Percentiles rank a stretch among this genome's conserved stretches.
Evolutionary conservation across 2,329 filamentous ascomycete species (phyloP).

Genomic region (Fusarium udum): DNA sequence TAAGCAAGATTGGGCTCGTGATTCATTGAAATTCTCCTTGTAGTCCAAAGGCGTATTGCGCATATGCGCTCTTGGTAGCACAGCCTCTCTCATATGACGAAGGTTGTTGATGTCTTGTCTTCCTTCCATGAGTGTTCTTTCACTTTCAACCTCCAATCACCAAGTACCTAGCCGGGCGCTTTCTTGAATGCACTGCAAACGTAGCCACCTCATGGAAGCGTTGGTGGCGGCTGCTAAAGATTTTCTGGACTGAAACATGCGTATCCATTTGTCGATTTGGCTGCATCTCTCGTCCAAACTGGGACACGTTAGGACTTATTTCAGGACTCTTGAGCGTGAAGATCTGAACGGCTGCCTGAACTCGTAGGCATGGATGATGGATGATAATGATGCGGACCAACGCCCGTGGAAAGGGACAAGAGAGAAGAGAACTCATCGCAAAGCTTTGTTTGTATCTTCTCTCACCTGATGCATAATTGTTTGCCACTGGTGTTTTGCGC

Average conservation of each 20-base stretch:
- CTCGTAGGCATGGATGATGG: background rate
- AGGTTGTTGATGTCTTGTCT: background rate
- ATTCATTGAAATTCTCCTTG: background rate
- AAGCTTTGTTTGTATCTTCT: background rate
- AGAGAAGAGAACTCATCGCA: background rate
- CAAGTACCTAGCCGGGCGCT: background rate
- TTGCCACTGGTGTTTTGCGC: background rate
- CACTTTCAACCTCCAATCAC: constrained; percentile 4
- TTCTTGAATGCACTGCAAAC: background rate
- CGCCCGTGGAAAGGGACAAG: background rate
- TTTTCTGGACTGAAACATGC: background rate
- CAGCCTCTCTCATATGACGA: background rate
- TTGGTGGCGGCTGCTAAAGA: background rate
- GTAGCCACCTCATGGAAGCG: background rate
- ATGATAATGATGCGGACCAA: background rate
- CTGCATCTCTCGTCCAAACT: background rate
- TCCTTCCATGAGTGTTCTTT: background rate
- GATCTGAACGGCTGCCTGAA: constrained; percentile 1
- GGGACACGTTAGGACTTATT: background rate
- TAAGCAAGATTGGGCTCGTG: background rate
- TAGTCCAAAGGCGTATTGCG: background rate
- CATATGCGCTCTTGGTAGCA: background rate
- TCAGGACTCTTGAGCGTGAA: background rate
- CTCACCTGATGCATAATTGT: background rate
- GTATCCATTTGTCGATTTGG: background rate